phyloP scores from a whole-genome alignment of 2,329 filamentous ascomycete genomes.

The Fusarium sp. region DNA sequence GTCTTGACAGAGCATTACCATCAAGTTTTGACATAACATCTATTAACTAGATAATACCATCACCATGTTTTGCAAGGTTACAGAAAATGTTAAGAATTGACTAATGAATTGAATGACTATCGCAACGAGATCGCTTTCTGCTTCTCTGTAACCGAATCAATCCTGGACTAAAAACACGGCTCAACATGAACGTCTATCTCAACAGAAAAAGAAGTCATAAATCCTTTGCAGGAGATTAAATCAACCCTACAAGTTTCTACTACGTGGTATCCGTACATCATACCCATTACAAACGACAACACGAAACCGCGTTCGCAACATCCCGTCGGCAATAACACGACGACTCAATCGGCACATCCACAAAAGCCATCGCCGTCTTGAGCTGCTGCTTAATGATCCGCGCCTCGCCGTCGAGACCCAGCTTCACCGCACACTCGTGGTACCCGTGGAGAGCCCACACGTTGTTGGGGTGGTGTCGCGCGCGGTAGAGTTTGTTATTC shows the following conservation, averaged over 20 bases:
- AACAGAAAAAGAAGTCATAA: not conserved
- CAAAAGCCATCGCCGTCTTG: constrained; percentile 64
- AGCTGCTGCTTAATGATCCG: constrained; percentile 59
- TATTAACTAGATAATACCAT: too few relatives aligned
- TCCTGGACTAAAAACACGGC: not conserved
- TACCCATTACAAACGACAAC: constrained; percentile 14
- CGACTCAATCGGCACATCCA: constrained; percentile 68
- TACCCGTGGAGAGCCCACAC: constrained; percentile 80
- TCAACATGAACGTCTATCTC: not conserved
- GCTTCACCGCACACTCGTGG: constrained; percentile 72
- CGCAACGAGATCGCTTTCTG: too few relatives aligned
- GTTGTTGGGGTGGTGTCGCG: constrained; percentile 76
- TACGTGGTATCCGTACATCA: not conserved
- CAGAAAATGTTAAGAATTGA: too few relatives aligned
- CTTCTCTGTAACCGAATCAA: not conserved
- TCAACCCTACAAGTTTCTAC: not conserved
- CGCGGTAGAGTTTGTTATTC: constrained; percentile 69
- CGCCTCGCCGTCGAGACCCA: constrained; percentile 59
- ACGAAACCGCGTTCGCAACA: constrained; percentile 8
- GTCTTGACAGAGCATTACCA: too few relatives aligned
- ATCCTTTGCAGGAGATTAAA: not conserved
- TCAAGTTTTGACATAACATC: too few relatives aligned
- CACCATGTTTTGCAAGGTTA: too few relatives aligned
- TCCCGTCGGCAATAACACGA: constrained; percentile 48
- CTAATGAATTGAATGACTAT: too few relatives aligned